Base-by-base conservation (phyloP, 2,329 filamentous ascomycete species). In the Dothiorella sarmentorum region DNA sequence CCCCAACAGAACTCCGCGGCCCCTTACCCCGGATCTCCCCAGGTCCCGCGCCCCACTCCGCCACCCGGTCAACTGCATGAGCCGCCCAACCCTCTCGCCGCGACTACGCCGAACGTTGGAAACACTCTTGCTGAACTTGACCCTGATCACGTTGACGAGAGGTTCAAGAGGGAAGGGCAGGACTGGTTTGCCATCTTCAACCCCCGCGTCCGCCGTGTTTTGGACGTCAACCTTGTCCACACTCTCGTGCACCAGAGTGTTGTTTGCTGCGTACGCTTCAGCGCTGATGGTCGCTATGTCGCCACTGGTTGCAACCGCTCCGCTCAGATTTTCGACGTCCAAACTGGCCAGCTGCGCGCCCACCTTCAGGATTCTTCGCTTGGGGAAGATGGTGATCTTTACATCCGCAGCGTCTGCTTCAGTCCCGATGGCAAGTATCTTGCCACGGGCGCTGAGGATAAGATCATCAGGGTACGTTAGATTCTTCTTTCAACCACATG, bases 101-200 rank as follows among this genome's bases (percentile, higher is more conserved):
- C 51, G 6, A 17, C 51, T 7, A 37, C 51, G 3, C 73, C 75
- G 10, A 76, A 78, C 66, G 83, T 85, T 17, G 84, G 84, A 60
- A 89, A 89, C 67, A 84, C 88, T 56, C 82, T 97, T 26, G 90
- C 90, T 53, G 93, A 97, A 64, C 82, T 97, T 61, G 91, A 96
- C 66, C 85, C 89, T 6, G 91, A 97, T 61, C 85, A 90, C 61
- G 82, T 97, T 38, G 91, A 92, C 27, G 84, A 88, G 1, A 87
- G 91, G 66, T 85, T 91, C 63, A 97, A 97, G 82, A 92, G 93
- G 71, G 89, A 91, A 59, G 89, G 90, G 27, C 80, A 84, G 43
- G 94, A 97, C 72, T 99, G 94, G 94, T 96, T 95, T 71, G 93
- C 90, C 43, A 90, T 97, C 64, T 99, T 97, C 82, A 97, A 99